Percentiles rank a stretch among this genome's conserved stretches.
These are phyloP conservation scores for Cladobotryum protrusum DNA, from an alignment of 2,329 filamentous ascomycete genomes.

Conservation along the genomic window DNA sequence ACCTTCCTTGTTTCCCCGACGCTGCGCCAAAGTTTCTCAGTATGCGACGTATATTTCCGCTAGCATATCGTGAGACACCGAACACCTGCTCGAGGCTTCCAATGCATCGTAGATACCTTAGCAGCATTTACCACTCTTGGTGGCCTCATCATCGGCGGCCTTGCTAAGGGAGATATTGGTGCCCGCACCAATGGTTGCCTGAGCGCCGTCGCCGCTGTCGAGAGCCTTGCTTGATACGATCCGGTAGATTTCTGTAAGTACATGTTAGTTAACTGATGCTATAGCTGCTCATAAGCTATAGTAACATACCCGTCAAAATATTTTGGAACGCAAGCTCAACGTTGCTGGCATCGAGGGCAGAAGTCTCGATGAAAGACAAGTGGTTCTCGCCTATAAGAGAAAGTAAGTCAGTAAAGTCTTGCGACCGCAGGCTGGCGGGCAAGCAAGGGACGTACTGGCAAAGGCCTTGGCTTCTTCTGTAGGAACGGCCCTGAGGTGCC, in stretches of 20 bases:
- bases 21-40: conserved; percentile 25
- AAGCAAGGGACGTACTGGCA: conserved; percentile 60
- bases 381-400: conserved; percentile 76
- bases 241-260: conserved; percentile 82
- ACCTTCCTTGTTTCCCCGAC: conserved; percentile 28
- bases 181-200: conserved; percentile 72
- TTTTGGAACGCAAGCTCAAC: conserved; percentile 99
- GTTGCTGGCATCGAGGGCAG: conserved; percentile 96
- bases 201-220: conserved; percentile 77
- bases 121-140: conserved; percentile 78
- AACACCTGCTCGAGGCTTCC: conserved; percentile 26
- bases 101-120: conserved; percentile 38
- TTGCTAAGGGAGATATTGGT: conserved; percentile 84
- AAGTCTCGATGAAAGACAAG: conserved; percentile 98
- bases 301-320: conserved; percentile 80
- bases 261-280: background rate
- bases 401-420: conserved; percentile 11
- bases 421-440: background rate
- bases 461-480: conserved; percentile 98
- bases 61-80: conserved; percentile 29
- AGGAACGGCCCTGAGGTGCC: conserved; percentile 91
- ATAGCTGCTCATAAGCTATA: background rate
- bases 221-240: conserved; percentile 98
- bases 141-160: conserved; percentile 66
- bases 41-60: conserved; percentile 28